Evolutionary conservation across 2,329 filamentous ascomycete genomes (phyloP).

Genomic region (Phialemonium atrogriseum): DNA sequence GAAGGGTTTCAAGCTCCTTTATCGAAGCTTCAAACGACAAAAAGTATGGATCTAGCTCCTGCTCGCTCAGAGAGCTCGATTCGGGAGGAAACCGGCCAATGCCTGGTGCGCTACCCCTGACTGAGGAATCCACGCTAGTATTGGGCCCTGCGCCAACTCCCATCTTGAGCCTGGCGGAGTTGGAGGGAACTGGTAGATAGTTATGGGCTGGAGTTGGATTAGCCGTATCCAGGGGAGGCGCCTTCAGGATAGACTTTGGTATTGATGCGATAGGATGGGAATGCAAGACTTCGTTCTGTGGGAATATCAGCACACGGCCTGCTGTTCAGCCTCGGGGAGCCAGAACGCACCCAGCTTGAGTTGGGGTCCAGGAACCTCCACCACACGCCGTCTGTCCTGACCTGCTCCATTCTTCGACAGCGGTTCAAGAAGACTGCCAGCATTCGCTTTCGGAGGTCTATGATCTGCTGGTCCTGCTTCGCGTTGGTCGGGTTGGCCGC

Average conservation of each 20-base stretch:
- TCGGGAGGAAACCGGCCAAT: slow-evolving; percentile 79
- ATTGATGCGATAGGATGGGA: slow-evolving; percentile 85
- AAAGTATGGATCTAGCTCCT: slow-evolving; percentile 93
- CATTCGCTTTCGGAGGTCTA: slow-evolving; percentile 95
- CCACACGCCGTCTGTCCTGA: slow-evolving; percentile 89
- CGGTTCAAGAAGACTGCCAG: slow-evolving; percentile 89
- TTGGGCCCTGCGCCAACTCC: slow-evolving; percentile 24
- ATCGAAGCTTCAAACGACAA: slow-evolving; percentile 87
- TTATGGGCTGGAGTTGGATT: slow-evolving; percentile 81
- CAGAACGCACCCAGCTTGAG: slow-evolving; percentile 79
- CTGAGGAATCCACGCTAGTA: slow-evolving; percentile 18
- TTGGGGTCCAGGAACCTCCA: slow-evolving; percentile 98
- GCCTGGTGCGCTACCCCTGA: slow-evolving; percentile 38
- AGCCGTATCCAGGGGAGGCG: slow-evolving; percentile 90
- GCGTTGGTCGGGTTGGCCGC: slow-evolving; percentile 96
- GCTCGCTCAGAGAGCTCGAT: slow-evolving; percentile 67
- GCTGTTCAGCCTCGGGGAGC: neutral
- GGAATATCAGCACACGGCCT: slow-evolving; percentile 16
- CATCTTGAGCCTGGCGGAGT: slow-evolving; percentile 77
- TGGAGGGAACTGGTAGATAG: slow-evolving; percentile 77
- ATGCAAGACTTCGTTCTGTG: slow-evolving; percentile 84
- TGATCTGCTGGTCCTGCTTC: slow-evolving; percentile 94
- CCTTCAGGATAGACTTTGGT: slow-evolving; percentile 88
- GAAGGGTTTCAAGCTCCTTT: slow-evolving; percentile 78
- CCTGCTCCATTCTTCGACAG: slow-evolving; percentile 85